Base-by-base conservation (phyloP, 345 rosid genomes). In the Kernera saxatilis region DNA sequence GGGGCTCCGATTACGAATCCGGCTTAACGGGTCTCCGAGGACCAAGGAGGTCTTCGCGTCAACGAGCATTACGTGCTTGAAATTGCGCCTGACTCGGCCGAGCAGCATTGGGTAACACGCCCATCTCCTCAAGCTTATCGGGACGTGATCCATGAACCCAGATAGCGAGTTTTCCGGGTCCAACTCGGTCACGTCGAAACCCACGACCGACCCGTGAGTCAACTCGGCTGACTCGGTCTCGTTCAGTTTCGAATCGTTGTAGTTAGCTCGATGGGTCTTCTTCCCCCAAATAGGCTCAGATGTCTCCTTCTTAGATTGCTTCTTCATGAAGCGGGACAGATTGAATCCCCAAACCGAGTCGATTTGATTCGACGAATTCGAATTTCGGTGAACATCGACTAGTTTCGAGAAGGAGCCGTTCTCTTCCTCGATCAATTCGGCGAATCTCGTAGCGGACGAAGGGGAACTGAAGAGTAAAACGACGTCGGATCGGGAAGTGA, bases 101-200 rank as follows among this genome's bases (percentile, higher is more conserved):
- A 94, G 82, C 1, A 94, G 75, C 96, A 94, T 89, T 18, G 96
- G 89, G 36, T 89, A 93, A 76, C 93, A 84, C 7, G 96, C 97
- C 97, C 98, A 93, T 57, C 98, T 72, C 49, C 88, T 70, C 68
- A 94, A 49, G 69, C 84, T 80, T 76, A 91, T 74, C 0, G 95
- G 95, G 29, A 88, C 88, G 40, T 83, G 84, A 30, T 88, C 88
- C 49, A 94, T 32, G 19, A 94, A 94, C 39, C 97, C 99, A 8
- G 90, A 71, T 0, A 94, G 82, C 59, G 99, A 86, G 83, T 84
- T 82, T 77, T 94, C 97, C 19, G 97, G 90, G 79, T 91, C 96
- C 58, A 94, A 84, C 82, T 91, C 99, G 32, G 67, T 80, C 49
- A 80, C 86, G 15, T 88, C 93, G 64, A 94, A 94, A 9, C 90